Conservation (phyloP, 495 filamentous ascomycete genomes). For the Cudoniella acicularis region DNA sequence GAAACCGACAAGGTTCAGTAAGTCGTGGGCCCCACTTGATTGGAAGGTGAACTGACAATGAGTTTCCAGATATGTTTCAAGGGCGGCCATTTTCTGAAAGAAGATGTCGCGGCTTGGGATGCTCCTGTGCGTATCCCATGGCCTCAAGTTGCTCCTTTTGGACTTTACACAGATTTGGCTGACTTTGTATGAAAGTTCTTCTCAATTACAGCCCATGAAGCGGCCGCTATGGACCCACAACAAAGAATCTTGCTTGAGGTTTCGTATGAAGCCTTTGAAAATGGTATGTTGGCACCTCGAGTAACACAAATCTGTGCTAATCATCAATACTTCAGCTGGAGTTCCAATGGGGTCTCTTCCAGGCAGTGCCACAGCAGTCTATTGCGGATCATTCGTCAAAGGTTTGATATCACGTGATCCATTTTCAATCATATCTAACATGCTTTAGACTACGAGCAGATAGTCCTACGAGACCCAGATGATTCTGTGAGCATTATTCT, state of each 20-base stretch:
- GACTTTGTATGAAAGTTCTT: conserved; percentile 37
- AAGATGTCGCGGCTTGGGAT: conserved; percentile 40
- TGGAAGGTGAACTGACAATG: background rate
- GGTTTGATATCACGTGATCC: background rate
- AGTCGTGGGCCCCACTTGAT: background rate
- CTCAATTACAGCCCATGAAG: conserved; percentile 53
- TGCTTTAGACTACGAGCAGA: background rate
- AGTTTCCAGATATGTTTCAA: background rate
- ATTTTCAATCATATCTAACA: background rate
- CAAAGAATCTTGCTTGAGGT: background rate
- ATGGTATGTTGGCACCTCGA: conserved; percentile 13
- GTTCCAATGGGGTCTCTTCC: conserved; percentile 32
- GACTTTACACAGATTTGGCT: background rate
- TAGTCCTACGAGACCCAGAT: background rate
- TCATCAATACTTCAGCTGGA: conserved; percentile 21
- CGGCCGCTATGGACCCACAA: conserved; percentile 21
- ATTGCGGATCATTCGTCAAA: conserved; percentile 35
- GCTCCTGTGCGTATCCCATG: no score
- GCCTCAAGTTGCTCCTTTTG: background rate
- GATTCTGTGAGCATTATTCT: background rate
- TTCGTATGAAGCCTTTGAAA: background rate
- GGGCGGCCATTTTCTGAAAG: conserved; percentile 38
- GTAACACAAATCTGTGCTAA: background rate
- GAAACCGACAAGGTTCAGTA: background rate
- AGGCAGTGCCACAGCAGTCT: conserved; percentile 37